Conservation (phyloP, 2,329 filamentous ascomycete species). For the Aureobasidium lini region DNA sequence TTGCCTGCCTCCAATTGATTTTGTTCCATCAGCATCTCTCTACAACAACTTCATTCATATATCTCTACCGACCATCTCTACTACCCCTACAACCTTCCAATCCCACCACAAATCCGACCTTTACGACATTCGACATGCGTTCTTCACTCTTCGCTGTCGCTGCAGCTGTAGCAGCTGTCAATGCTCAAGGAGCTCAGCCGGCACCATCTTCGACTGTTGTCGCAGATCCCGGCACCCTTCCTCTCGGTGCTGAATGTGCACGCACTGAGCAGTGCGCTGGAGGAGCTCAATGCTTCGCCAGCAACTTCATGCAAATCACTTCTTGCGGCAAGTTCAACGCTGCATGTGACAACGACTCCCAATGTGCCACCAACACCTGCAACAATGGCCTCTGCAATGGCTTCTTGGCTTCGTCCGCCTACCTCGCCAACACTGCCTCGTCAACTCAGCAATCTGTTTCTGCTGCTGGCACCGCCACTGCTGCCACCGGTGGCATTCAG, state of each 20-base stretch:
- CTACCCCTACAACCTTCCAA: too few species aligned
- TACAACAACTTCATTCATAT: not conserved
- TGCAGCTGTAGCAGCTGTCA: not conserved
- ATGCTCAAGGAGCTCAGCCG: not conserved
- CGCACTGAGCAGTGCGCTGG: conserved; percentile 17
- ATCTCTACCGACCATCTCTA: not conserved
- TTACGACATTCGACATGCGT: not conserved
- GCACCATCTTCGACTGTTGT: conserved; percentile 15
- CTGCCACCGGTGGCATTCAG: not conserved
- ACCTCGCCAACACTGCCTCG: not conserved
- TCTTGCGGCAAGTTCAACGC: conserved; percentile 23
- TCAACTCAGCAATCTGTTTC: not conserved
- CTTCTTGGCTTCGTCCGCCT: conserved; percentile 15
- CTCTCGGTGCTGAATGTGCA: conserved; percentile 19
- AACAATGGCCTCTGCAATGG: conserved; percentile 21
- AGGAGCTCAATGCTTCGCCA: conserved; percentile 20
- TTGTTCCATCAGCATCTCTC: not conserved
- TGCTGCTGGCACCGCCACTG: not conserved
- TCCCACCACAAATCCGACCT: not conserved
- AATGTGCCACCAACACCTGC: conserved; percentile 24
- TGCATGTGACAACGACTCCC: conserved; percentile 17
- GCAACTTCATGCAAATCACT: conserved; percentile 15
- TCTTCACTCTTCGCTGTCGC: not conserved
- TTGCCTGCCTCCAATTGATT: not conserved
- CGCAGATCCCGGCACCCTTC: conserved; percentile 18